These are phyloP conservation scores for Tricholoma furcatifolium DNA, from an alignment of 768 basidiomycete genomes.

Conservation along the genomic window DNA sequence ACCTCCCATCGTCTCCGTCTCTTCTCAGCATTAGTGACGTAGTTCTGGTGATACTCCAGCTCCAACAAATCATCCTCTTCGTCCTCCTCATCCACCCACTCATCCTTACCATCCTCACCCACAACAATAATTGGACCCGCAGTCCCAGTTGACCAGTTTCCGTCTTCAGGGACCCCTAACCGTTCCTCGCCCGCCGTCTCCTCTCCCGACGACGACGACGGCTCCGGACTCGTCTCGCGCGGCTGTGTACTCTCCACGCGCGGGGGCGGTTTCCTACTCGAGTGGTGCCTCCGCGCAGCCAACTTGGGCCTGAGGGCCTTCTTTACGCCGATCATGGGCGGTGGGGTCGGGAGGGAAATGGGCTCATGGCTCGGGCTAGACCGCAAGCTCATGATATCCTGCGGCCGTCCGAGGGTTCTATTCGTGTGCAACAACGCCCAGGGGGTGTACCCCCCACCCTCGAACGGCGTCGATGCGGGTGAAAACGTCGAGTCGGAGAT, in stretches of 20 bases:
- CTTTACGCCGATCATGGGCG: constrained; percentile 46
- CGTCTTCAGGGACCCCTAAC: constrained; percentile 38
- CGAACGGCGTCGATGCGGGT: constrained; percentile 74
- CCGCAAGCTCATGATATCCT: constrained; percentile 59
- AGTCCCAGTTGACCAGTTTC: constrained; percentile 31
- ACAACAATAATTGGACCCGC: constrained; percentile 16
- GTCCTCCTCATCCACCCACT: constrained; percentile 75
- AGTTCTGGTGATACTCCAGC: constrained; percentile 74
- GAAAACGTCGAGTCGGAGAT: constrained; percentile 76
- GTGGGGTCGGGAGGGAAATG: constrained; percentile 49
- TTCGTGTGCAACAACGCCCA: constrained; percentile 71
- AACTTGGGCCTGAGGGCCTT: constrained; percentile 22
- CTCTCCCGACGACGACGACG: constrained; percentile 71
- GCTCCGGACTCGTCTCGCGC: constrained; percentile 77
- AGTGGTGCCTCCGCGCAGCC: constrained; percentile 23
- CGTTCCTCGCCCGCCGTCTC: constrained; percentile 72
- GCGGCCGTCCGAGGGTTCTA: constrained; percentile 41
- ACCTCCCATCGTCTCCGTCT: constrained; percentile 71
- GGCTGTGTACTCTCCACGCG: constrained; percentile 84
- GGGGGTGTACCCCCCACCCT: constrained; percentile 59
- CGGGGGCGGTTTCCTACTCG: constrained; percentile 61
- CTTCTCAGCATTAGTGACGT: constrained; percentile 64
- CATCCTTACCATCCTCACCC: constrained; percentile 44
- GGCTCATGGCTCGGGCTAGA: constrained; percentile 75
- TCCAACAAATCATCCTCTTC: constrained; percentile 73